Evolutionary conservation across 768 basidiomycete genomes (phyloP), one percentile per base, ranked within the genome.

Genomic region (Auricularia sp.): DNA sequence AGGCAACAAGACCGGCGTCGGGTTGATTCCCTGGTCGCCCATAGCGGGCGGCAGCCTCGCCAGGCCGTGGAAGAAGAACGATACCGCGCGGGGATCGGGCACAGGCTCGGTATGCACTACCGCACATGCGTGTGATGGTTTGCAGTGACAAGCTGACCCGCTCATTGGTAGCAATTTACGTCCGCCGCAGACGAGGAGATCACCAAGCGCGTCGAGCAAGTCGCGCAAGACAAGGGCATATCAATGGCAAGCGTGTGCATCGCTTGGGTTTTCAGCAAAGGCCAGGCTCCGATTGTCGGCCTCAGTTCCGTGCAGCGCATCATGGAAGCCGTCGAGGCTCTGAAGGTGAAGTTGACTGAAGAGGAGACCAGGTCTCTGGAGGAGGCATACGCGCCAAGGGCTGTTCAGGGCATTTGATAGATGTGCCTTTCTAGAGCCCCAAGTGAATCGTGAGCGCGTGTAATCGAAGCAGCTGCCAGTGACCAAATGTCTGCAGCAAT

Each of bases 351-450:
- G 64, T 76, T 88, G 60, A 80, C 81, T 0, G 74, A 77, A 0
- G 85, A 86, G n/a, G 86, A 88, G 68, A 73, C 84, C 54, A 78
- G 81, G 71, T 77, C 77, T 62, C 78, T 88, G 35, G 80, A 82
- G 64, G 80, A 83, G 66, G 78, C 80, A 1, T 87, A 88, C 75
- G 56, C 71, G 62, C 76, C 84, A 1, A 75, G 76, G 64, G 66
- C 65, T 1, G 72, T 83, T 16, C 68, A 80, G n/a, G 83, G 85
- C 11, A 51, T 18, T 21, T 51, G 6, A 8, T 23, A 0, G 0
- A 51, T 3, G 3, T 42, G 39, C 39, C 29, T 29, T 2, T 29
- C 29, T 29, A 29, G 29, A 29, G 29, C 29, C 29, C 29, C 29
- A 29, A 29, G 29, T 29, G 29, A 29, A 2, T 29, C 29, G 29